These are phyloP conservation scores for Ceratocystis alfenasii DNA, from an alignment of 2,329 filamentous ascomycete species.

Conservation along the genomic window DNA sequence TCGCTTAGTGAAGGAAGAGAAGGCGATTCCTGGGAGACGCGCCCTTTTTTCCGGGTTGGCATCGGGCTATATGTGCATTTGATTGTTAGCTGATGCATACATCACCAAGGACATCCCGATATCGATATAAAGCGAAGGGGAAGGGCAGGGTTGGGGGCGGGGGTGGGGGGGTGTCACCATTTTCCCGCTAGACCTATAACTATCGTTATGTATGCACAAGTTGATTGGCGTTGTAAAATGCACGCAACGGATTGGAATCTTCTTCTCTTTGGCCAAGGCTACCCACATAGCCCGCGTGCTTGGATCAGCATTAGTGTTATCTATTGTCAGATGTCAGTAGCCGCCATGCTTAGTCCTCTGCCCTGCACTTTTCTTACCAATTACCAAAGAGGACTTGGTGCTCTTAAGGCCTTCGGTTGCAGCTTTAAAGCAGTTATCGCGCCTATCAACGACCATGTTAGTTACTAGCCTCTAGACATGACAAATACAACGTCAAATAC, in stretches of 20 bases:
- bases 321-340: constrained; percentile 34
- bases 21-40: constrained; percentile 66
- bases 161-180: constrained; percentile 24
- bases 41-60: constrained; percentile 68
- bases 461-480: background rate
- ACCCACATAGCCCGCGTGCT: constrained; percentile 72
- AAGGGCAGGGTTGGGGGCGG: no score
- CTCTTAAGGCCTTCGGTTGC: constrained; percentile 53
- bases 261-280: constrained; percentile 54
- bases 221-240: constrained; percentile 63
- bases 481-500: constrained; percentile 24
- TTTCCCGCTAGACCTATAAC: constrained; percentile 58
- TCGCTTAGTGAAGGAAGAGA: constrained; percentile 59
- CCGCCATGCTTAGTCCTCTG: background rate
- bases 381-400: constrained; percentile 52
- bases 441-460: constrained; percentile 27
- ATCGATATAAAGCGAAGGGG: no score
- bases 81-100: no score
- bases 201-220: constrained; percentile 76
- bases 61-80: background rate
- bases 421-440: constrained; percentile 57
- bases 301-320: constrained; percentile 87
- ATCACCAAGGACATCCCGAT: no score
- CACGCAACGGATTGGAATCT: constrained; percentile 70
- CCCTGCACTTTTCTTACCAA: constrained; percentile 48